phyloP scores from a whole-genome alignment of 1,284 basidiomycete species.

The Xerocomus nothofagi region DNA sequence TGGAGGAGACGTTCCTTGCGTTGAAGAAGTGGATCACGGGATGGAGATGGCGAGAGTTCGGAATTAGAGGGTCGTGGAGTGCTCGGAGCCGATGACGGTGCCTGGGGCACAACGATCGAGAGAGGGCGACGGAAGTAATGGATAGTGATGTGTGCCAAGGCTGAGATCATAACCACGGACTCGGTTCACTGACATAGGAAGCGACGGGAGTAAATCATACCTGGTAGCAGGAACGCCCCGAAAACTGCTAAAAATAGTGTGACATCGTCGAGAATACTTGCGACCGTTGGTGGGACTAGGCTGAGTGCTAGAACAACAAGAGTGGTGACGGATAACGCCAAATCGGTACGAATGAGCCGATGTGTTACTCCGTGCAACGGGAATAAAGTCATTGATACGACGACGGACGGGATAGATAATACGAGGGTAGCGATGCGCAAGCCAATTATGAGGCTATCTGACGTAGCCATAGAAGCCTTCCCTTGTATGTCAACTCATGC shows the following conservation, averaged over 20 bases:
- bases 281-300: conserved; percentile 39
- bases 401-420: conserved; percentile 57
- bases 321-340: conserved; percentile 46
- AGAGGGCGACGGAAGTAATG: conserved; percentile 71
- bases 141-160: conserved; percentile 61
- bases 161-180: conserved; percentile 27
- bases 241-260: conserved; percentile 49
- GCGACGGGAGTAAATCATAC: conserved; percentile 33
- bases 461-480: conserved; percentile 27
- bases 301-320: conserved; percentile 45
- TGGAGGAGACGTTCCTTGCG: conserved; percentile 76
- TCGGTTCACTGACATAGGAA: background rate
- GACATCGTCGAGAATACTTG: conserved; percentile 45
- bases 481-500: conserved; percentile 11
- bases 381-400: conserved; percentile 51
- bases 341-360: conserved; percentile 44
- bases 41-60: conserved; percentile 23
- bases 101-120: conserved; percentile 61
- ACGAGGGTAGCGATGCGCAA: conserved; percentile 56
- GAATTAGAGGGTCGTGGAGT: conserved; percentile 12
- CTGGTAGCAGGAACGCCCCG: conserved; percentile 61
- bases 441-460: conserved; percentile 39
- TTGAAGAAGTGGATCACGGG: conserved; percentile 62
- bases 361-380: conserved; percentile 47
- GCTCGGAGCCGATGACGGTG: conserved; percentile 28